Conservation (phyloP, 2,329 filamentous ascomycete genomes). For the Nemania sp. region DNA sequence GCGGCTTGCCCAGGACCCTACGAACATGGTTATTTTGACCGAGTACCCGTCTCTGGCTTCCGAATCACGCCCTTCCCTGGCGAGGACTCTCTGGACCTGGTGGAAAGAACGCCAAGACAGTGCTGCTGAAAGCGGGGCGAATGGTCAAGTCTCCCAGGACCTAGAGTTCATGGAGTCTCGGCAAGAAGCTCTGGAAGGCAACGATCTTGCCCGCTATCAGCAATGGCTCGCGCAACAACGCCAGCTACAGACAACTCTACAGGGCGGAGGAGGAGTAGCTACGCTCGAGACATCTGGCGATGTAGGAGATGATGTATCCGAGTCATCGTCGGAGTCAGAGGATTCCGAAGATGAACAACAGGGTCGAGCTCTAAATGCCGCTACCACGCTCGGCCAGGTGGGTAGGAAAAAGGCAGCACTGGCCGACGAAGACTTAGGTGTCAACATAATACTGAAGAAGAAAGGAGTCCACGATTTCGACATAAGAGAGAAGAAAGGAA, state of each 20-base stretch:
- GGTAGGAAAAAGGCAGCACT: slow-evolving; percentile 83
- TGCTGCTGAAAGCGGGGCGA: slow-evolving; percentile 44
- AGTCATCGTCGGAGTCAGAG: slow-evolving; percentile 83
- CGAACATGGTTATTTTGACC: slow-evolving; percentile 85
- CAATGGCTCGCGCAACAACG: slow-evolving; percentile 89
- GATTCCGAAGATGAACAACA: slow-evolving; percentile 89
- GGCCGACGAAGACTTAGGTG: slow-evolving; percentile 86
- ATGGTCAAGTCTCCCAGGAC: slow-evolving; percentile 61
- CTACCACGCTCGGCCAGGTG: slow-evolving; percentile 80
- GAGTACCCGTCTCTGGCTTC: slow-evolving; percentile 64
- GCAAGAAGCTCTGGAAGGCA: slow-evolving; percentile 69
- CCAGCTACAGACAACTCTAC: slow-evolving; percentile 80
- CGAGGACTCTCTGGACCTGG: slow-evolving; percentile 77
- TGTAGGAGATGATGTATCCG: slow-evolving; percentile 80
- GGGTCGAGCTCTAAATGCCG: slow-evolving; percentile 87
- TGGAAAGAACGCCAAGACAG: slow-evolving; percentile 68
- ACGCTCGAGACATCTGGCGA: slow-evolving; percentile 71
- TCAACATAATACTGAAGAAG: slow-evolving; percentile 86
- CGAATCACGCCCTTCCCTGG: slow-evolving; percentile 59
- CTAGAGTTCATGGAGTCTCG: slow-evolving; percentile 64
- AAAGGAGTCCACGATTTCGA: slow-evolving; percentile 94
- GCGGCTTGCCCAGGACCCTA: slow-evolving; percentile 72
- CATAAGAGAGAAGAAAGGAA: slow-evolving; percentile 85
- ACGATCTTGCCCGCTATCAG: slow-evolving; percentile 81
- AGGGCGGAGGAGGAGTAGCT: slow-evolving; percentile 68